These are phyloP conservation scores for Akebia trifoliata DNA, from an alignment of 164 flowering plant species.

Conservation along the genomic window DNA sequence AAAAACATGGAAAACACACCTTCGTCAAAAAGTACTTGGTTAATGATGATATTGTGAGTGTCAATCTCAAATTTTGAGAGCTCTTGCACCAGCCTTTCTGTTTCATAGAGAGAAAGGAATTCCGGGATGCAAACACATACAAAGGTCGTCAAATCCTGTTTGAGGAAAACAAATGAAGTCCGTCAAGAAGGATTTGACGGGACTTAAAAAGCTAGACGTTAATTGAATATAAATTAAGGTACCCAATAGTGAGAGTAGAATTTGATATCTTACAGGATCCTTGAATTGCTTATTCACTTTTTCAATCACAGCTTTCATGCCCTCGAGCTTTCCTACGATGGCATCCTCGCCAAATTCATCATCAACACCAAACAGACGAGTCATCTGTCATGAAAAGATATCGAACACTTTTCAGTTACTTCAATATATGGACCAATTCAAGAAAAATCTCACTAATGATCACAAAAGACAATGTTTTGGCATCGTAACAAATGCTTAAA, in stretches of 20 bases:
- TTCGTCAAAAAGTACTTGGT: constrained; percentile 85
- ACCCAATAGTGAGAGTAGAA: not conserved
- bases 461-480: not conserved
- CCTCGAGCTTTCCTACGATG: constrained; percentile 82
- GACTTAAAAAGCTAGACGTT: not conserved
- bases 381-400: constrained; percentile 64
- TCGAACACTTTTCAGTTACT: not conserved
- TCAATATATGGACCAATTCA: not conserved
- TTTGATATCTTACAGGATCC: constrained; percentile 56
- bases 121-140: constrained; percentile 98
- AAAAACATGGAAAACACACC: too few species aligned
- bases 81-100: constrained; percentile 97
- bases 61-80: constrained; percentile 93
- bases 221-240: constrained; percentile 2
- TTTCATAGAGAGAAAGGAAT: constrained; percentile 95
- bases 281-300: constrained; percentile 91
- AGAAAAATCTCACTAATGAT: constrained; percentile 1
- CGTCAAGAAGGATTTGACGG: too few species aligned
- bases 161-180: constrained; percentile 7
- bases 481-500: not conserved
- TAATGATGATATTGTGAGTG: constrained; percentile 90
- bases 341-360: constrained; percentile 96
- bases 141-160: constrained; percentile 94
- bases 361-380: constrained; percentile 75
- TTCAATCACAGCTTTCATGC: constrained; percentile 93